These are phyloP conservation scores for Mrakiaceae sp. DNA, from an alignment of 1,284 basidiomycete genomes.

Conservation along the genomic window DNA sequence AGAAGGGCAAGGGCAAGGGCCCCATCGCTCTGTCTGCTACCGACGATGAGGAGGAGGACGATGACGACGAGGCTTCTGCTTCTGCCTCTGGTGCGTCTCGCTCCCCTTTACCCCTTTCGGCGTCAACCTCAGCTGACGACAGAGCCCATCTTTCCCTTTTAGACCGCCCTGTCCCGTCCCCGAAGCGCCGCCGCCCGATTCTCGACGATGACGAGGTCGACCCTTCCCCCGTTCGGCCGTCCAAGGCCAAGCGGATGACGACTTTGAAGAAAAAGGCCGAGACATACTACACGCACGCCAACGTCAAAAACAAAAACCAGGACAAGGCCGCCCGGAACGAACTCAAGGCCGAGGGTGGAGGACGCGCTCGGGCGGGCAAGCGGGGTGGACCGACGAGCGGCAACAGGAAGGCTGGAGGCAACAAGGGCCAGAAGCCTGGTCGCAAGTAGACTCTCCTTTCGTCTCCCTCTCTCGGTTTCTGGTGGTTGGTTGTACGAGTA, in stretches of 20 bases:
- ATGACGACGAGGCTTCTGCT: slow-evolving; percentile 8
- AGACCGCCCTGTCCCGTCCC: slow-evolving; percentile 10
- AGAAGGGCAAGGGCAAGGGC: slow-evolving; percentile 28
- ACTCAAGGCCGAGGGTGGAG: slow-evolving; percentile 3
- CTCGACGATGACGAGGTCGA: slow-evolving; percentile 28
- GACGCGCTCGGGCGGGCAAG: slow-evolving; percentile 12
- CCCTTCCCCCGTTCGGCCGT: slow-evolving; percentile 15
- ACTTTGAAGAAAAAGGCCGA: slow-evolving; percentile 85
- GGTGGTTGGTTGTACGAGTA: too few species aligned
- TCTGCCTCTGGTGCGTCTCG: slow-evolving; percentile 17
- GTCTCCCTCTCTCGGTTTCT: neutral
- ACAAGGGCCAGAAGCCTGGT: neutral
- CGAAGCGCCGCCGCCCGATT: slow-evolving; percentile 20
- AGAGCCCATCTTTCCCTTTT: neutral
- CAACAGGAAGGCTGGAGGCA: slow-evolving; percentile 5
- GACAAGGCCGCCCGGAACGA: slow-evolving; percentile 20
- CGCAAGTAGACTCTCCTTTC: neutral
- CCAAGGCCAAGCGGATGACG: slow-evolving; percentile 68
- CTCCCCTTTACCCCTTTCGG: slow-evolving; percentile 16
- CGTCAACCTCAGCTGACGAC: neutral
- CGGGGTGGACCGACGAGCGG: slow-evolving; percentile 9
- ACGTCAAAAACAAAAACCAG: slow-evolving; percentile 75
- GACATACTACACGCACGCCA: slow-evolving; percentile 80
- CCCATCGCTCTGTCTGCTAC: slow-evolving; percentile 23
- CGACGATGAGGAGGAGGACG: slow-evolving; percentile 31